phyloP scores from a whole-genome alignment of 495 filamentous ascomycete genomes.

The Polyplosphaeria fusca region DNA sequence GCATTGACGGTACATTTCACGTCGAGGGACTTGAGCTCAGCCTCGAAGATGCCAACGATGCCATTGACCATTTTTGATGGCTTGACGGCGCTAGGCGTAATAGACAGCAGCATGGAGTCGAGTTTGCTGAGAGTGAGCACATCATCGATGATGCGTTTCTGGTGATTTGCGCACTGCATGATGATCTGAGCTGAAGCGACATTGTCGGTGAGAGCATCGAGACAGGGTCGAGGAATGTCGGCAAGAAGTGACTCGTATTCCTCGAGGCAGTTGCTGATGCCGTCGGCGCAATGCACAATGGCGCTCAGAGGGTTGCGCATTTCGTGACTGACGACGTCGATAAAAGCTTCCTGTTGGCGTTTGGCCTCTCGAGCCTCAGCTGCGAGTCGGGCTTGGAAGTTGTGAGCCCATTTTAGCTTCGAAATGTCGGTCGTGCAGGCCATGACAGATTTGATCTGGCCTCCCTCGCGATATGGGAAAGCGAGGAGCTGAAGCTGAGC shows the following conservation, averaged over 20 bases:
- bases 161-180: conserved; percentile 36
- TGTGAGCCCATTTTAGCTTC: conserved; percentile 34
- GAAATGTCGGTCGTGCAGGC: conserved; percentile 37
- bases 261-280: conserved; percentile 25
- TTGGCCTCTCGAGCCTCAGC: conserved; percentile 36
- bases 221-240: conserved; percentile 18
- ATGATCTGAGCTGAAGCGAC: conserved; percentile 35
- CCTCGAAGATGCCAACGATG: conserved; percentile 37
- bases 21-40: conserved; percentile 35
- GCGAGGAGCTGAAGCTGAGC: conserved; percentile 21
- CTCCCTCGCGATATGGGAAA: conserved; percentile 21
- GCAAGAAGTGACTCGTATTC: conserved; percentile 1
- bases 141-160: conserved; percentile 41
- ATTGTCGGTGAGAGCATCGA: conserved; percentile 25
- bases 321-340: conserved; percentile 34
- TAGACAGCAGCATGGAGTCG: conserved; percentile 36
- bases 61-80: conserved; percentile 26
- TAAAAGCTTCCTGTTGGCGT: conserved; percentile 35
- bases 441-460: conserved; percentile 20
- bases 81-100: conserved; percentile 30
- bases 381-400: conserved; percentile 33
- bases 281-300: conserved; percentile 39
- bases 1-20: conserved; percentile 21
- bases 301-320: conserved; percentile 42
- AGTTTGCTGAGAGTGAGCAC: conserved; percentile 39